Evolutionary conservation across 2,329 filamentous ascomycete genomes (phyloP).

Genomic region (Sphaerulina musiva): DNA sequence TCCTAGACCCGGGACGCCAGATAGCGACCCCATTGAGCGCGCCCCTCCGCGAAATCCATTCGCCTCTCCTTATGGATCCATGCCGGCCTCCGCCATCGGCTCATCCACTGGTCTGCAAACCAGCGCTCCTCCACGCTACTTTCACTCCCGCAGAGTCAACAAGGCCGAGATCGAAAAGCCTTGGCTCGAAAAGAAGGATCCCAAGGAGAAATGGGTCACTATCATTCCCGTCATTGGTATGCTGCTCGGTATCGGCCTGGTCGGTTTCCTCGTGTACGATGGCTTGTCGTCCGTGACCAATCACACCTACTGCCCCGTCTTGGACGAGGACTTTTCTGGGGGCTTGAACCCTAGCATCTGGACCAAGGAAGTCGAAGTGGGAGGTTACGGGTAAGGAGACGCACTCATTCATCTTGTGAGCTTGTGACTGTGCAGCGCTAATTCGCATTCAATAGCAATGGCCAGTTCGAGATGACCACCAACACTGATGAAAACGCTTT

Average conservation of each 20-base stretch:
- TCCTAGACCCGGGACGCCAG: slow-evolving; percentile 36
- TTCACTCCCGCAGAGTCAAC: slow-evolving; percentile 65
- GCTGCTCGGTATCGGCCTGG: slow-evolving; percentile 58
- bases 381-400: slow-evolving; percentile 62
- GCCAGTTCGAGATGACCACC: slow-evolving; percentile 75
- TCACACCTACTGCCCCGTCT: slow-evolving; percentile 64
- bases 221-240: slow-evolving; percentile 71
- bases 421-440: neutral
- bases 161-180: slow-evolving; percentile 70
- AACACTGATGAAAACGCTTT: slow-evolving; percentile 66
- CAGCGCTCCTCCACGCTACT: slow-evolving; percentile 46
- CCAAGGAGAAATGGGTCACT: slow-evolving; percentile 79
- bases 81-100: slow-evolving; percentile 39
- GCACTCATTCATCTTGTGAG: slow-evolving; percentile 13
- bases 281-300: slow-evolving; percentile 64
- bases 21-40: slow-evolving; percentile 31
- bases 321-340: slow-evolving; percentile 59
- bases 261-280: slow-evolving; percentile 68
- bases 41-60: slow-evolving; percentile 32
- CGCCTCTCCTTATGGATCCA: slow-evolving; percentile 39
- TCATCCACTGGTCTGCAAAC: slow-evolving; percentile 38
- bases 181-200: slow-evolving; percentile 66
- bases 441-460: slow-evolving; percentile 51
- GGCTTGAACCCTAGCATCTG: slow-evolving; percentile 55
- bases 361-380: slow-evolving; percentile 68